Base-by-base conservation (phyloP, 495 filamentous ascomycete species). In the Aspergillus homomorphus region DNA sequence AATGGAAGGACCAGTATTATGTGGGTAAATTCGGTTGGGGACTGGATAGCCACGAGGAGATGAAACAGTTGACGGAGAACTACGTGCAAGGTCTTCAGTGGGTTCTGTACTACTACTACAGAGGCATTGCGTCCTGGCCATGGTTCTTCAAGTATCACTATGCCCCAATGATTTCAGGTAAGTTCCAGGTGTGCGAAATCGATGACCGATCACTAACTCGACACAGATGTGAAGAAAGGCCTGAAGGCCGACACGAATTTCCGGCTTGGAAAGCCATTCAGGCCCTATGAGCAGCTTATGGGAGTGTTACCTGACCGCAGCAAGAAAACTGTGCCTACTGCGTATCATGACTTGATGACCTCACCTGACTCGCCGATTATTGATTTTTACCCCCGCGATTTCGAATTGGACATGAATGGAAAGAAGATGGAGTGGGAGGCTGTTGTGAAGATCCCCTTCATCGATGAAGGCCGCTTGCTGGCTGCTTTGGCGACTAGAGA, bases 351-450 rank as follows among this genome's bases (percentile, higher is more conserved):
- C 12, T 80, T 99, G 21, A 99, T 99, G 95, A 96, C 89, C 3
- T 87, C 90, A 49, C 75, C 84, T 0, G 82, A 90, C 3, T 97
- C 93, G n/a, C 92, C 95, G 14, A 98, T 99, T 70, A 90, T 96
- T 64, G 93, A 98, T 66, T 98, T 99, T 73, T 99, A 99, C 66
- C 95, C 95, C 24, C 84, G 93, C 57, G 93, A 98, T 61, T 99
- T 99, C 62, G 92, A 96, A 62, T 82, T 99, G 19, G 95, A 99
- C 67, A 97, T 98, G 93, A 97, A 98, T 64, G 95, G 95, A 55
- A 99, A 99, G 80, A 99, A 96, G 78, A 95, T 96, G 91, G 95
- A 98, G 62, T 99, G 95, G 95, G 95, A 99, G 66, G 95, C 94
- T 28, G 92, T 99, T 42, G 92, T 98, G 53, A 97, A 96, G 74